Percentiles rank a stretch among this genome's conserved stretches.
These are phyloP conservation scores for Nicotiana rustica DNA, from an alignment of 305 asterid genomes.

Conservation along the genomic window DNA sequence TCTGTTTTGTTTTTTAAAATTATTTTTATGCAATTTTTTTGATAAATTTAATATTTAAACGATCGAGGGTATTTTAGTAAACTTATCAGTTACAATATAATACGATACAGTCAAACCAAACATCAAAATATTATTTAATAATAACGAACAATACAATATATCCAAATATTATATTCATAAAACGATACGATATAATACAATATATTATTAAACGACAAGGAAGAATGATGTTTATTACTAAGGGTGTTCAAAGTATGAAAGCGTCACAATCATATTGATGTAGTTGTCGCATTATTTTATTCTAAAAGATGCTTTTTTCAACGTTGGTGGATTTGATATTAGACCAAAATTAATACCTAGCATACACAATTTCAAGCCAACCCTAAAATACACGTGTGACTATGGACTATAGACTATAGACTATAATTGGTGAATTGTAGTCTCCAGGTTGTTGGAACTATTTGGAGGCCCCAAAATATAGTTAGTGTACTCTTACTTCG, in stretches of 20 bases:
- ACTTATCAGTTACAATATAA: too few species aligned
- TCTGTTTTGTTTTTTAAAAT: too few species aligned
- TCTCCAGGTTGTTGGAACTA: constrained; percentile 13
- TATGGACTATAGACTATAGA: neutral
- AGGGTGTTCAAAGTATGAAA: neutral
- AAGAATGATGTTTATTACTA: neutral
- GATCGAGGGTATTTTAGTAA: too few species aligned
- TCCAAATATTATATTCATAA: too few species aligned
- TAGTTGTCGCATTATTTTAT: neutral
- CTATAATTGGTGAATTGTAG: neutral
- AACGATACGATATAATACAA: too few species aligned
- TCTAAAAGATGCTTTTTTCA: neutral
- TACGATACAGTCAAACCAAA: too few species aligned
- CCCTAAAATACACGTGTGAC: neutral
- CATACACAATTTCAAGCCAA: constrained; percentile 6
- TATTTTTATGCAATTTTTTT: too few species aligned
- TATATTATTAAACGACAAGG: too few species aligned
- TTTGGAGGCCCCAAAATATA: neutral
- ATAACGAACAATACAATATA: too few species aligned
- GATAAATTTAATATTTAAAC: too few species aligned
- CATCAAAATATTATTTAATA: too few species aligned
- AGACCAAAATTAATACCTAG: neutral
- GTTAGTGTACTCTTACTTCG: too few species aligned
- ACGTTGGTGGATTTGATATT: neutral
- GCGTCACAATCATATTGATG: neutral